These are phyloP conservation scores for Fraxinus dipetala DNA, from an alignment of 305 asterid genomes.

Conservation along the genomic window DNA sequence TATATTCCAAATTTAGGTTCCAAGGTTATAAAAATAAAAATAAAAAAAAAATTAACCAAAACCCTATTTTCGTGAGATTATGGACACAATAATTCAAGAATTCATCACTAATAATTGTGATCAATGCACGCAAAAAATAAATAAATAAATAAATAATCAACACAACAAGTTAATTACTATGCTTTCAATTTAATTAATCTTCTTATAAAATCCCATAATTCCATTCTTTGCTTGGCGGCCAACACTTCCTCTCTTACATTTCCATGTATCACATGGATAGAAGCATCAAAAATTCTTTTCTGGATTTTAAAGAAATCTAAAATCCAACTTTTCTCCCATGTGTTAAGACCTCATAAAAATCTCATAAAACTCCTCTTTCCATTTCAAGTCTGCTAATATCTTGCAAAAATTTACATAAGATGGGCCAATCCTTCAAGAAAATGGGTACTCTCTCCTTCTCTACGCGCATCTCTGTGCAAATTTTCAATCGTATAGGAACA, in stretches of 20 bases:
- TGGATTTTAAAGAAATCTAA: conserved; percentile 14
- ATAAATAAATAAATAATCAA: not conserved
- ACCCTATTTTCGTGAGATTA: not conserved
- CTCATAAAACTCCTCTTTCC: not conserved
- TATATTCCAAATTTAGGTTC: not conserved
- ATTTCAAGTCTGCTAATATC: not conserved
- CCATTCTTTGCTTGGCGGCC: not conserved
- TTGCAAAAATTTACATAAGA: conserved; percentile 3
- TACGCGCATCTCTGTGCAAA: not conserved
- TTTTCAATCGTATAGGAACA: not conserved
- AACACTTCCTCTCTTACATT: not conserved
- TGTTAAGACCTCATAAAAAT: not conserved
- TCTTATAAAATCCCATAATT: not conserved
- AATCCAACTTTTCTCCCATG: not conserved
- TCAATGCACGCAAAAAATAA: not conserved
- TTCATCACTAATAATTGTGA: not conserved
- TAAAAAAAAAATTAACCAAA: not conserved
- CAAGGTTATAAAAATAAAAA: not conserved
- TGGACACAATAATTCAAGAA: not conserved
- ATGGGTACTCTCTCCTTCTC: conserved; percentile 26
- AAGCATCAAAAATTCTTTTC: conserved; percentile 18
- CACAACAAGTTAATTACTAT: not conserved
- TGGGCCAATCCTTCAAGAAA: conserved; percentile 46
- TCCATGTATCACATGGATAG: not conserved
- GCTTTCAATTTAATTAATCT: not conserved